phyloP scores from a whole-genome alignment of 1,139 yeast genomes.

The Sugiyamaella grinbergsii region DNA sequence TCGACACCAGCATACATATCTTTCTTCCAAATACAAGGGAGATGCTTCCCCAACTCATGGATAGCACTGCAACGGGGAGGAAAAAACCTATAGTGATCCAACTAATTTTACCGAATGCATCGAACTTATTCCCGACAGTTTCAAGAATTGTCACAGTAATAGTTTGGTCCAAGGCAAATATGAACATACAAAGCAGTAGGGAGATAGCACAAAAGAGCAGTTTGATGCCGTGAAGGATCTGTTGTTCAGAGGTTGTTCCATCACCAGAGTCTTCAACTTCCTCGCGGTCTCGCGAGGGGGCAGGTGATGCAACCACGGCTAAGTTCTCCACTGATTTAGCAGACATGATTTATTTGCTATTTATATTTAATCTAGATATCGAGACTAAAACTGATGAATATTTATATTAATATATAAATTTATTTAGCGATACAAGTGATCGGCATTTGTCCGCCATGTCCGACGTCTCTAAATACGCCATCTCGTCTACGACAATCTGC shows the following conservation, averaged over 20 bases:
- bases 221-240: constrained; percentile 48
- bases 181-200: constrained; percentile 46
- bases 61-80: constrained; percentile 59
- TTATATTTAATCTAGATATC: too few species aligned
- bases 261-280: constrained; percentile 27
- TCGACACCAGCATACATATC: constrained; percentile 51
- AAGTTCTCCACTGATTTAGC: too few species aligned
- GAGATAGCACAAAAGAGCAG: constrained; percentile 50
- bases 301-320: too few species aligned
- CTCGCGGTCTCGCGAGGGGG: too few species aligned
- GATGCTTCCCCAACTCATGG: constrained; percentile 63
- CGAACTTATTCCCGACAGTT: constrained; percentile 56
- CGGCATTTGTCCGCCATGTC: too few species aligned
- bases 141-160: constrained; percentile 62
- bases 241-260: constrained; percentile 33
- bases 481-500: too few species aligned
- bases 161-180: constrained; percentile 69
- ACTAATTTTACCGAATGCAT: constrained; percentile 56
- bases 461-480: too few species aligned
- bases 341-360: too few species aligned
- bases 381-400: too few species aligned
- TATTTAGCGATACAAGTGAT: too few species aligned
- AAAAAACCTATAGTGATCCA: constrained; percentile 65
- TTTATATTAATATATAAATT: too few species aligned
- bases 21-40: constrained; percentile 66